Conservation (phyloP, 2,329 filamentous ascomycete species). For the Grosmannia serpens region DNA sequence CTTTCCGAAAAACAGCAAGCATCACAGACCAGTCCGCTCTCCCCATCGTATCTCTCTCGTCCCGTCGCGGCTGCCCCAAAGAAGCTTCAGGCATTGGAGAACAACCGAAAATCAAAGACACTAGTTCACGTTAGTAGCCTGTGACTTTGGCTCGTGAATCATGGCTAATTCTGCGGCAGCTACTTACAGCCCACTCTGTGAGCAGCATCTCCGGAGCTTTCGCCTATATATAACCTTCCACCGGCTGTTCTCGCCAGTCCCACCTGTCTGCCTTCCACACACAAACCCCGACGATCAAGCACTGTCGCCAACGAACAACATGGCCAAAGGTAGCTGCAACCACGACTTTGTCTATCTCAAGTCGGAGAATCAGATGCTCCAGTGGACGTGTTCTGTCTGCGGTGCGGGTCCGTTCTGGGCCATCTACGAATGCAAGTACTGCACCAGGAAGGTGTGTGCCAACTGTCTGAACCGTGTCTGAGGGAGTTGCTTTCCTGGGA, state of each 20-base stretch:
- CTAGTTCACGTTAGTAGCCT: too few species aligned
- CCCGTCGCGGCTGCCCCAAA: too few species aligned
- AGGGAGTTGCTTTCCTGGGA: background rate
- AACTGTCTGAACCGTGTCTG: slow-evolving; percentile 34
- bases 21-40: too few species aligned
- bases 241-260: background rate
- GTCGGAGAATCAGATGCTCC: slow-evolving; percentile 51
- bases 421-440: slow-evolving; percentile 59
- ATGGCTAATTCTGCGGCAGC: too few species aligned
- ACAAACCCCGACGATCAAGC: background rate
- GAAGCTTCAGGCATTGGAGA: too few species aligned
- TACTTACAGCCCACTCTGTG: too few species aligned
- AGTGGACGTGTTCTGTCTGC: slow-evolving; percentile 56
- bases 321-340: slow-evolving; percentile 29
- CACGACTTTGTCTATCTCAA: slow-evolving; percentile 57
- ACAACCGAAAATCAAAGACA: too few species aligned
- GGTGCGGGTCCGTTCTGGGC: slow-evolving; percentile 54
- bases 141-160: too few species aligned
- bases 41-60: too few species aligned
- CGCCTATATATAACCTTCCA: too few species aligned
- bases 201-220: too few species aligned
- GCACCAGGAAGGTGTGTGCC: slow-evolving; percentile 54
- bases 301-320: background rate
- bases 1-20: too few species aligned
- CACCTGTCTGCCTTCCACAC: background rate